Evolutionary conservation across 106 monocot genomes (phyloP), one percentile per base, ranked within the genome.

Genomic region (Acanthochlamys bracteata): DNA sequence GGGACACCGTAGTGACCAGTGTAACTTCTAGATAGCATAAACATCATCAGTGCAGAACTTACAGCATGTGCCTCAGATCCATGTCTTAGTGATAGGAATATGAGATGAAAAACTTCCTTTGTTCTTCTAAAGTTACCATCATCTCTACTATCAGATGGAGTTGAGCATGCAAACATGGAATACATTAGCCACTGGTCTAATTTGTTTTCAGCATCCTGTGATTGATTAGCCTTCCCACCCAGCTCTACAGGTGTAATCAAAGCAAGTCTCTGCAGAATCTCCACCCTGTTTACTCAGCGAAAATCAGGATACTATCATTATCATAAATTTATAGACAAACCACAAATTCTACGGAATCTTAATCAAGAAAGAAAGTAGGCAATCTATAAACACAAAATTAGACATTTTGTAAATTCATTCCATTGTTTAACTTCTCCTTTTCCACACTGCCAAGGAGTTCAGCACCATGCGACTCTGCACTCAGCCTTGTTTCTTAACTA

Each of bases 151-250:
- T 89, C 88, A 60, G 92, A 85, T 59, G 88, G 88, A 55, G 85
- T 92, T 27, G 98, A 85, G 71, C 98, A 98, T 53, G 85, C 83
- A 83, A 98, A 98, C 83, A 89, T 92, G 0, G 92, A 79, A 79
- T 92, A 98, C 80, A 92, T 91, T 40, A 92, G 55, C 98, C 98
- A 98, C 46, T 98, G 98, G 56, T 98, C 98, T 23, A 83, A 68
- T 69, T 98, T 98, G 69, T 58, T 81, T 65, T 98, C 98, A 24
- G 74, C 64, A 71, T 98, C 98, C 73, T 73, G 87, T 42, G 81
- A 72, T 41, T 82, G 91, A 81, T 88, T 65, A 66, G 92, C 88
- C 66, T 86, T 98, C 56, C 98, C 98, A 47, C 98, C 98, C 57
- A 98, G 71, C 33, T 98, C 98, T 6, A 76, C 42, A 55, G 92